These are phyloP conservation scores for Paraconiothyrium sp. DNA, from an alignment of 2,329 filamentous ascomycete genomes.

Conservation along the genomic window DNA sequence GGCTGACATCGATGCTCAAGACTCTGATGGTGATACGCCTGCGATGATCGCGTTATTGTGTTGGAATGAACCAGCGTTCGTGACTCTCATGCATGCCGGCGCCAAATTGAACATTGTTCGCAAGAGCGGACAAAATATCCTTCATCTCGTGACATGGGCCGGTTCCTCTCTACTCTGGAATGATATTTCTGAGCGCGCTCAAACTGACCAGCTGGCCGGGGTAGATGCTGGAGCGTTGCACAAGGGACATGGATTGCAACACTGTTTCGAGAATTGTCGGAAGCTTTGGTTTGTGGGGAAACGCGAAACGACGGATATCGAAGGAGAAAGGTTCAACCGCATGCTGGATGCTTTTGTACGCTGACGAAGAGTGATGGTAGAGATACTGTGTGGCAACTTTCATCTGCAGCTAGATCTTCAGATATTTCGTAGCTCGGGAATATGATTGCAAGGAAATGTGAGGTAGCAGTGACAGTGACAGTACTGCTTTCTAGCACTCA, in stretches of 20 bases:
- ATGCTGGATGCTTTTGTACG: neutral
- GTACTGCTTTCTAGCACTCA: too few species aligned
- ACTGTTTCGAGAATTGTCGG: neutral
- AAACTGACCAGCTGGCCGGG: neutral
- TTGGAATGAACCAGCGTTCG: conserved; percentile 17
- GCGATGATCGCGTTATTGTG: conserved; percentile 14
- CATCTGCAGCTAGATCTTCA: too few species aligned
- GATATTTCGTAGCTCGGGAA: too few species aligned
- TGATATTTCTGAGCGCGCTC: neutral
- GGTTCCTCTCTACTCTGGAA: neutral
- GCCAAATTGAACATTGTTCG: conserved; percentile 12
- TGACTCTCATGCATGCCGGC: neutral
- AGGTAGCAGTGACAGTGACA: too few species aligned
- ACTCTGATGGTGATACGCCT: conserved; percentile 14
- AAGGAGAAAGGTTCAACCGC: neutral
- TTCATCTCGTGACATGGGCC: conserved; percentile 7
- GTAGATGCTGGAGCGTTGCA: neutral
- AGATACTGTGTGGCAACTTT: too few species aligned
- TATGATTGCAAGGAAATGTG: too few species aligned
- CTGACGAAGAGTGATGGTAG: too few species aligned
- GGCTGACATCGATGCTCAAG: conserved; percentile 6
- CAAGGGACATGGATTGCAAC: neutral
- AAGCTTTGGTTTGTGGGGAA: neutral
- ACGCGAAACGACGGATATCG: neutral
- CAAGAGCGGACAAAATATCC: conserved; percentile 11